Percentiles rank a stretch among this genome's conserved stretches.
These are phyloP conservation scores for Epichloe amarillans DNA, from an alignment of 2,329 filamentous ascomycete genomes.

Conservation along the genomic window DNA sequence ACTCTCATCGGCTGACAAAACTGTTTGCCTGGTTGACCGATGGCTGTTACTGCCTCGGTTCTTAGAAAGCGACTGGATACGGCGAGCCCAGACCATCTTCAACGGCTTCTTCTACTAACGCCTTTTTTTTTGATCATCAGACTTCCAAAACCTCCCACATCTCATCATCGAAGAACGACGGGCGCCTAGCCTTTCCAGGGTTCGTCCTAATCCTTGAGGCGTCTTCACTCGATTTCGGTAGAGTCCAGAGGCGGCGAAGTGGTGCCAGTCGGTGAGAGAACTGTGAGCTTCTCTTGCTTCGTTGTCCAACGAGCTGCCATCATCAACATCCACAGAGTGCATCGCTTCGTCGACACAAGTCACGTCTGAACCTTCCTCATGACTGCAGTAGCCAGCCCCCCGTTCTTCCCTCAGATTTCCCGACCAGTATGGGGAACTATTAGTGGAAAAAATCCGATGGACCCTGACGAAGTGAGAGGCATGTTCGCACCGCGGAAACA, in stretches of 20 bases:
- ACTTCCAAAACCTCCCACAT: neutral
- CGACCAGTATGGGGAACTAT: slow-evolving; percentile 50
- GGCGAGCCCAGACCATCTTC: neutral
- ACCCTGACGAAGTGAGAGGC: slow-evolving; percentile 69
- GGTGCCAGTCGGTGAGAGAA: slow-evolving; percentile 9
- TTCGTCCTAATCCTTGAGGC: neutral
- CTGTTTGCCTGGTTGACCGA: neutral
- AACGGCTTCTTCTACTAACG: slow-evolving; percentile 2
- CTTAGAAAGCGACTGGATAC: neutral
- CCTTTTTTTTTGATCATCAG: neutral
- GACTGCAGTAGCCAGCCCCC: slow-evolving; percentile 57
- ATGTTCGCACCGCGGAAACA: slow-evolving; percentile 86
- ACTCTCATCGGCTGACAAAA: neutral
- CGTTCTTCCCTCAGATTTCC: slow-evolving; percentile 49
- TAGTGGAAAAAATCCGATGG: slow-evolving; percentile 55
- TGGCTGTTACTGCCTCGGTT: neutral
- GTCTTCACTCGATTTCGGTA: neutral
- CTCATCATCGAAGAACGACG: neutral
- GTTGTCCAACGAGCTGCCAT: slow-evolving; percentile 1
- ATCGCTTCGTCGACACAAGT: slow-evolving; percentile 10
- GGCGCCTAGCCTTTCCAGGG: neutral
- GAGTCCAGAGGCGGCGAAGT: slow-evolving; percentile 10
- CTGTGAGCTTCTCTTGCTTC: neutral
- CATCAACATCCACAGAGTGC: slow-evolving; percentile 4
- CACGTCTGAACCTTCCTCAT: slow-evolving; percentile 31